Conservation (phyloP, 164 flowering plant species). For the Tinospora cordifolia region DNA sequence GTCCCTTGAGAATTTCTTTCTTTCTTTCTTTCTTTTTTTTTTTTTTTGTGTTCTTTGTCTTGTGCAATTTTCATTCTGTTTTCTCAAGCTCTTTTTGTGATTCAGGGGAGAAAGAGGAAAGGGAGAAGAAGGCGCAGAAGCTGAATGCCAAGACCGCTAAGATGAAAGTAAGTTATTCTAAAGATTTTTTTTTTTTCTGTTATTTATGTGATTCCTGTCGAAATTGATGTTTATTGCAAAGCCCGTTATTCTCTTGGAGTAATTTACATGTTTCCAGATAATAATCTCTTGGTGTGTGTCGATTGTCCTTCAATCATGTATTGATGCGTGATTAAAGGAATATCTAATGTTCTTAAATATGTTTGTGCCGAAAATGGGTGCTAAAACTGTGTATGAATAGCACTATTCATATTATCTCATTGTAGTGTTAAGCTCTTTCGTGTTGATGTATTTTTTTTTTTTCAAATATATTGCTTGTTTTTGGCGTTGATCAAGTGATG, state of each 20-base stretch:
- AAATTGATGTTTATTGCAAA: background rate
- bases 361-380: too few relatives aligned
- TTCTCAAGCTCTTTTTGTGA: background rate
- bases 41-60: background rate
- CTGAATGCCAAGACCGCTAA: conserved; percentile 72
- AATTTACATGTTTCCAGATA: too few relatives aligned
- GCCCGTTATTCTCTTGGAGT: background rate
- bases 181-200: background rate
- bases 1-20: background rate
- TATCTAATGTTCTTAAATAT: too few relatives aligned
- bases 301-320: too few relatives aligned
- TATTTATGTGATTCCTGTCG: too few relatives aligned
- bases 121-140: conserved; percentile 60
- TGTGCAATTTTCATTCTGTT: background rate
- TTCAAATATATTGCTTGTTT: background rate
- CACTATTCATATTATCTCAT: background rate
- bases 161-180: conserved; percentile 58
- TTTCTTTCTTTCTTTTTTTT: background rate
- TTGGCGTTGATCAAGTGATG: background rate
- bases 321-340: too few relatives aligned
- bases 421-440: background rate
- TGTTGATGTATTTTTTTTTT: background rate
- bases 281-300: too few relatives aligned
- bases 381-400: too few relatives aligned
- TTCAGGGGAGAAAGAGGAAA: conserved; percentile 68